A percentile compares a stretch with the other conserved stretches of the same genome.
phyloP scores from a whole-genome alignment of 371 early-diverging fungal species.

The Smittium culicis region DNA sequence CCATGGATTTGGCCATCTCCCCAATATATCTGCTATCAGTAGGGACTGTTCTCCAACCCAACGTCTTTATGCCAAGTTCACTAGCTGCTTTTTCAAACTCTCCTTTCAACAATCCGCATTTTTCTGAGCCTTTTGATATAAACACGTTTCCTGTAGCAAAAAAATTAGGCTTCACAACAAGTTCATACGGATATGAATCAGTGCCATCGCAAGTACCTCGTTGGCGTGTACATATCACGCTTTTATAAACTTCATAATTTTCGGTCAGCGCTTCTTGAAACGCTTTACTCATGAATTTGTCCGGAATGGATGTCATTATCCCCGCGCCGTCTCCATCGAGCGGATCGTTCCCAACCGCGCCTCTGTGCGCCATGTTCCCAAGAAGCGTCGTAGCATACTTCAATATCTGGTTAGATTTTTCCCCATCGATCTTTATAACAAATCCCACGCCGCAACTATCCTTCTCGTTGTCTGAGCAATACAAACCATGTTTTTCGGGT shows the following conservation, averaged over 20 bases:
- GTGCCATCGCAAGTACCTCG: not conserved
- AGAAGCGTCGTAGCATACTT: conserved; percentile 74
- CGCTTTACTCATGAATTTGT: conserved; percentile 59
- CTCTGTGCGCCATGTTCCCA: conserved; percentile 96
- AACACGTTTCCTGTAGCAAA: conserved; percentile 92
- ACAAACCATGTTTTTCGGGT: conserved; percentile 76
- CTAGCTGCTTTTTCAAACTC: conserved; percentile 63
- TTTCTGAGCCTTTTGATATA: conserved; percentile 45
- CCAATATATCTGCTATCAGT: conserved; percentile 74
- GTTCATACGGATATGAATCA: not conserved
- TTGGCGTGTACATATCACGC: no score
- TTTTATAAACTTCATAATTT: no score
- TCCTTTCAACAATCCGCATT: conserved; percentile 46
- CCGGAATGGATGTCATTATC: conserved; percentile 88
- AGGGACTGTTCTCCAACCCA: conserved; percentile 87
- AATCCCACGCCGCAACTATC: conserved; percentile 97
- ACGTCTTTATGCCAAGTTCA: conserved; percentile 51
- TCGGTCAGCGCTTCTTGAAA: conserved; percentile 24
- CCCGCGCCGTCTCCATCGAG: conserved; percentile 80
- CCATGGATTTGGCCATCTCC: conserved; percentile 69
- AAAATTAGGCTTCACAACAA: conserved; percentile 18
- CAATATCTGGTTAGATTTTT: conserved; percentile 71
- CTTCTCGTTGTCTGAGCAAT: conserved; percentile 77
- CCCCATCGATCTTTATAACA: conserved; percentile 78
- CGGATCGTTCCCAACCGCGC: conserved; percentile 80